Base-by-base conservation (phyloP, 2,329 filamentous ascomycete species). In the Verticillium alfalfae region DNA sequence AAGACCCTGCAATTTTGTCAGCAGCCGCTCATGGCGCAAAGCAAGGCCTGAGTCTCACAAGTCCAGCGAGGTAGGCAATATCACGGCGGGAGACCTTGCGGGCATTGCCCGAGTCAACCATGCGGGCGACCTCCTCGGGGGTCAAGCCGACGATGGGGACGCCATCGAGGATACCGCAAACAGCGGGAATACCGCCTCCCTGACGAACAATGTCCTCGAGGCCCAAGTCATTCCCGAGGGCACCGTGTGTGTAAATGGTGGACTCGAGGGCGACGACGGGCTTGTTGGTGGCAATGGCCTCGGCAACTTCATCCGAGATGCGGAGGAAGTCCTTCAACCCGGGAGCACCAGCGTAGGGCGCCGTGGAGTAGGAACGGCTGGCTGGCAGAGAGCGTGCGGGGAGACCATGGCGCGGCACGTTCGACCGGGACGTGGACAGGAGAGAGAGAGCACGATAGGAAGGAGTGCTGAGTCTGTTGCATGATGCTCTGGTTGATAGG, bases 181-280 rank as follows among this genome's bases (percentile, higher is more conserved):
- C 96, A 36, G 95, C 95, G 2, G 95, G 95, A 15, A 97, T 84
- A 16, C 84, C 92, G 45, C 95, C 95, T 74, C 93, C 85, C 49
- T 82, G 80, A 56, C 95, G 89, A 58, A 98, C 90, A 49, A 96
- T 82, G 13, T 88, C 87, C 71, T 97, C 92, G 63, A 98, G 85
- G 56, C 89, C 84, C 22, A 86, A 78, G 56, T 84, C 81, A 38
- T 87, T 84, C n/a, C 92, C 91, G 15, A 99, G 81, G 26, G 90
- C 88, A 49, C 93, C 93, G 76, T 99, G 95, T 1, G 95, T 99
- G 76, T 99, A 98, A 68, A 99, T 98, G 5, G 95, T 97, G 2
- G 92, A 93, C 76, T 99, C 95, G 5, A 99, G 83, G 16, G 94
- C 95, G 12, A 99, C 93, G 4, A 99, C 88, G 0, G 95, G 94